Conservation (phyloP, 805 yeast genomes). For the Nakazawaea peltata region DNA sequence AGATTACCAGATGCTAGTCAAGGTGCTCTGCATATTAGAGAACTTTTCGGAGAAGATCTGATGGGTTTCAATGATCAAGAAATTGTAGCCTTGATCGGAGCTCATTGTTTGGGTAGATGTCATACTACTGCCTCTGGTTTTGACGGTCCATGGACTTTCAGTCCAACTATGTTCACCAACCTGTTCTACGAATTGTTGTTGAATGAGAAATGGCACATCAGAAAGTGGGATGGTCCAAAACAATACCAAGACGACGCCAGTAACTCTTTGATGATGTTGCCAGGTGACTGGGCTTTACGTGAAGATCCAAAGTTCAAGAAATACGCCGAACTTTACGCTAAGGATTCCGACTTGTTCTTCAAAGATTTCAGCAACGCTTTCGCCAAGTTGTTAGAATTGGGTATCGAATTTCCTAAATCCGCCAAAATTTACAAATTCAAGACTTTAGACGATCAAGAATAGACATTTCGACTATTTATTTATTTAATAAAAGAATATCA, state of each 20-base stretch:
- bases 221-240: conserved; percentile 53
- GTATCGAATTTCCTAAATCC: conserved; percentile 53
- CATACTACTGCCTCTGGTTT: conserved; percentile 57
- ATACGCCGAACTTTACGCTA: conserved; percentile 40
- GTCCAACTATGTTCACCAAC: conserved; percentile 67
- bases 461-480: conserved; percentile 8
- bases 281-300: conserved; percentile 47
- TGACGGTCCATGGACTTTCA: conserved; percentile 88
- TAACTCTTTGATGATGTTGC: conserved; percentile 49
- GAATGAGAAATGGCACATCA: conserved; percentile 48
- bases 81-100: conserved; percentile 38
- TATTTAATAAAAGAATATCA: too few relatives aligned
- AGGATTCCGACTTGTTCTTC: conserved; percentile 40
- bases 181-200: conserved; percentile 55
- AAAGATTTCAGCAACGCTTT: conserved; percentile 40
- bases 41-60: conserved; percentile 28
- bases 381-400: conserved; percentile 55
- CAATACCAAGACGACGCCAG: conserved; percentile 57
- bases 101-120: conserved; percentile 41
- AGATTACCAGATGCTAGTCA: conserved; percentile 42
- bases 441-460: conserved; percentile 64
- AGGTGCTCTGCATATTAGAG: conserved; percentile 35
- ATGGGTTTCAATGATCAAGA: conserved; percentile 41
- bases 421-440: conserved; percentile 40
- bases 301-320: conserved; percentile 36